A percentile compares a stretch with the other conserved stretches of the same genome.
These are phyloP conservation scores for Elsinoe perseae DNA, from an alignment of 2,329 filamentous ascomycete genomes.

Conservation along the genomic window DNA sequence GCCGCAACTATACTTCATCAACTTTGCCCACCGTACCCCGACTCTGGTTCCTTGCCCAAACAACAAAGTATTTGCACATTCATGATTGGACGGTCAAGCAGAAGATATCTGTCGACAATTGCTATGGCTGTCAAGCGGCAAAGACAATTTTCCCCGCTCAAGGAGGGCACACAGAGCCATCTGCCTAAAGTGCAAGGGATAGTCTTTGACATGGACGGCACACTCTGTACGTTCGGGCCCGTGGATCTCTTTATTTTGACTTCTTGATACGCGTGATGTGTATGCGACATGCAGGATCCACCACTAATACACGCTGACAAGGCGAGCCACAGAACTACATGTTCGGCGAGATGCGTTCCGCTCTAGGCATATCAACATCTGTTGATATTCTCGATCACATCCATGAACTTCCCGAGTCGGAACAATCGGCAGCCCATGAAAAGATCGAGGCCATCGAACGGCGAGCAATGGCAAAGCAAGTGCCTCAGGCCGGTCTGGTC, in stretches of 20 bases:
- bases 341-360: conserved; percentile 77
- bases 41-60: no score
- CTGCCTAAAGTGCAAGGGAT: conserved; percentile 46
- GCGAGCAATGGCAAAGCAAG: conserved; percentile 68
- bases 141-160: conserved; percentile 45
- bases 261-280: no score
- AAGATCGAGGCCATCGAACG: conserved; percentile 74
- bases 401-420: conserved; percentile 57
- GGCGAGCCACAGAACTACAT: conserved; percentile 92
- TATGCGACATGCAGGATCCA: neutral
- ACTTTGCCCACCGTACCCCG: no score
- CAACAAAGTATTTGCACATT: no score
- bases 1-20: no score
- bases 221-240: conserved; percentile 59
- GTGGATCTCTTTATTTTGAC: neutral
- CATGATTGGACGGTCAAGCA: neutral
- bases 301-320: conserved; percentile 22
- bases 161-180: conserved; percentile 27
- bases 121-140: conserved; percentile 5
- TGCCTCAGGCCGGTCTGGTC: conserved; percentile 71
- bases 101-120: neutral
- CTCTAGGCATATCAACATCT: conserved; percentile 62
- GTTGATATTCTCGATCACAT: conserved; percentile 87
- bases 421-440: conserved; percentile 54
- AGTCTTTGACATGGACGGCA: conserved; percentile 93